These are phyloP conservation scores for Cryptococcus jaspeensis DNA, from an alignment of 1,284 basidiomycete species.

Conservation along the genomic window DNA sequence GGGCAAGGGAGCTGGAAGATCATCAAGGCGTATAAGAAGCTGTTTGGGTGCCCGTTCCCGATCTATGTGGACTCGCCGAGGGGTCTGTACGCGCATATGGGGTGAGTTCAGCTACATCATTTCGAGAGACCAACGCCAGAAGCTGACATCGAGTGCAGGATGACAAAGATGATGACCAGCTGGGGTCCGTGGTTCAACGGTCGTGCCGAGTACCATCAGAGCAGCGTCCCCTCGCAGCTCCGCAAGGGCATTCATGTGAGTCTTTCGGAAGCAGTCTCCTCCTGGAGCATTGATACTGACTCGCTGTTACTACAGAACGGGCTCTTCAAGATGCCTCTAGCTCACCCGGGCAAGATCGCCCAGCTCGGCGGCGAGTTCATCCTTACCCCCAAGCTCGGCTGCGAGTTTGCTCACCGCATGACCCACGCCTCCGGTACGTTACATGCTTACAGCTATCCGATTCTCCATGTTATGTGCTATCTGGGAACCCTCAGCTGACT, in stretches of 20 bases:
- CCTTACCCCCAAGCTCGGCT: constrained; percentile 35
- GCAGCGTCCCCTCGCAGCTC: constrained; percentile 35
- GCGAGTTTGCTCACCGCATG: constrained; percentile 52
- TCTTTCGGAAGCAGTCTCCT: too few relatives aligned
- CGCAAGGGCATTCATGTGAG: too few relatives aligned
- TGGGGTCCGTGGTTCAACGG: constrained; percentile 35
- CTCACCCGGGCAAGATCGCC: constrained; percentile 39
- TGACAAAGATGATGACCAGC: constrained; percentile 37
- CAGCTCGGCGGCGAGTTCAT: constrained; percentile 52
- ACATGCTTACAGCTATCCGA: too few relatives aligned
- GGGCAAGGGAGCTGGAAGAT: constrained; percentile 48
- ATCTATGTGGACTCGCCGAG: constrained; percentile 48
- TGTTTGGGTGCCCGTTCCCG: constrained; percentile 50
- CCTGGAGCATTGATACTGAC: too few relatives aligned
- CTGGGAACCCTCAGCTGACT: not conserved
- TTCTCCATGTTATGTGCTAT: too few relatives aligned
- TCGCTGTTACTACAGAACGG: constrained; percentile 43
- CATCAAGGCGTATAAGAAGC: constrained; percentile 45
- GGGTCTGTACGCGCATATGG: constrained; percentile 44
- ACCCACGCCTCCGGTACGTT: constrained; percentile 43
- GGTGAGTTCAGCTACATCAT: constrained; percentile 24
- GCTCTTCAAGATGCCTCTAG: constrained; percentile 38
- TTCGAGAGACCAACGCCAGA: too few relatives aligned
- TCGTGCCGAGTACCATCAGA: constrained; percentile 43
- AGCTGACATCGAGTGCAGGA: constrained; percentile 31